Percentiles rank a stretch among this genome's conserved stretches.
Conservation (phyloP, 306 rosid genomes). For the Ormosia emarginata region DNA sequence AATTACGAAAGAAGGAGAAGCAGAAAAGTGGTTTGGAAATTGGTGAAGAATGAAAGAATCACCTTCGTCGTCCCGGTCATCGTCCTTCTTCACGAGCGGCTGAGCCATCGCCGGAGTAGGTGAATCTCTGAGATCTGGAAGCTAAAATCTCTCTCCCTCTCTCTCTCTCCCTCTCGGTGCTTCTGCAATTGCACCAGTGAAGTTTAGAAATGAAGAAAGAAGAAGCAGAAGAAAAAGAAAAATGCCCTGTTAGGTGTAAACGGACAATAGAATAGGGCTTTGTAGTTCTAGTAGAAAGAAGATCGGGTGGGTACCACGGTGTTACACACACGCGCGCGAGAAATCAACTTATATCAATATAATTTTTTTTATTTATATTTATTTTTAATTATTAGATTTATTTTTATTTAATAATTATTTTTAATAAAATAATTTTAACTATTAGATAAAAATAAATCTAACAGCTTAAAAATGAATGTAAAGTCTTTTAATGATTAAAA, state of each 20-base stretch:
- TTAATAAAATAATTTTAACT: too few species aligned
- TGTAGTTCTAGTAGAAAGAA: background rate
- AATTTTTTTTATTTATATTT: too few species aligned
- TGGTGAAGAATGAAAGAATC: background rate
- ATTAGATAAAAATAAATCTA: too few species aligned
- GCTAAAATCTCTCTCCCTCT: background rate
- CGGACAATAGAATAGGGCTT: background rate
- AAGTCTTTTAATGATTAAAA: too few species aligned
- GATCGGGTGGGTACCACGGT: background rate
- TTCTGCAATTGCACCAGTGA: slow-evolving; percentile 36
- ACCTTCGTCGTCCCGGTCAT: slow-evolving; percentile 99
- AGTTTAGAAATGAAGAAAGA: slow-evolving; percentile 3
- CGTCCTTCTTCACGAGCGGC: slow-evolving; percentile 95
- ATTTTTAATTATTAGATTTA: too few species aligned
- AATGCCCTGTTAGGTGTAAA: background rate
- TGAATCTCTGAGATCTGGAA: slow-evolving; percentile 52
- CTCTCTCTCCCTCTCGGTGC: background rate
- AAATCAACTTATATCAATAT: too few species aligned
- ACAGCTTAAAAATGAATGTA: too few species aligned
- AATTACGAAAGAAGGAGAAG: background rate
- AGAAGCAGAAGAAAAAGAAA: background rate
- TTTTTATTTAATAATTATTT: too few species aligned
- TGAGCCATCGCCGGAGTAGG: slow-evolving; percentile 70
- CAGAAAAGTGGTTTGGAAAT: background rate
- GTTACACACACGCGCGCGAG: too few species aligned